A percentile compares a stretch with the other conserved stretches of the same genome.
Conservation (phyloP, 495 filamentous ascomycete genomes). For the Xylaria flabelliformis region DNA sequence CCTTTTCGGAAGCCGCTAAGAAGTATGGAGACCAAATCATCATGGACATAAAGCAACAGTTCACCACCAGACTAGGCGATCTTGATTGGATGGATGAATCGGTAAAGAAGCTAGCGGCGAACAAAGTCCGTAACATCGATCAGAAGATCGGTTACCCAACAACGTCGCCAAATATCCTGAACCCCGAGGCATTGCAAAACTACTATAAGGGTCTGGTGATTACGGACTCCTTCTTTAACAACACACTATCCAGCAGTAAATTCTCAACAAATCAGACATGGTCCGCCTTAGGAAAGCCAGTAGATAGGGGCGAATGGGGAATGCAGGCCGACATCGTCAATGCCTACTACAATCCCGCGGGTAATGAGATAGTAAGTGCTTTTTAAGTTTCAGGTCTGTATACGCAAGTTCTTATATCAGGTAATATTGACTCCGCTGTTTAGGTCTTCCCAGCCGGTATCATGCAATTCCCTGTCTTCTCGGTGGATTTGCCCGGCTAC, state of each 20-base stretch:
- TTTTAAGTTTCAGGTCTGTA: neutral
- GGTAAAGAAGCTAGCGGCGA: constrained; percentile 64
- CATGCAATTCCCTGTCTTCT: constrained; percentile 74
- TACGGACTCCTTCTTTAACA: constrained; percentile 65
- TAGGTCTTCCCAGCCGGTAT: constrained; percentile 73
- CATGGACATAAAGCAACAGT: constrained; percentile 71
- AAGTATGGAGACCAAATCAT: constrained; percentile 72
- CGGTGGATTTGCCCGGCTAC: constrained; percentile 66
- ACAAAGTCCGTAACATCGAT: constrained; percentile 74
- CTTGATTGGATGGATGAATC: constrained; percentile 74
- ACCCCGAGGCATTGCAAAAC: constrained; percentile 60
- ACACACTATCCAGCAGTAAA: constrained; percentile 57
- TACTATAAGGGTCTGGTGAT: constrained; percentile 66
- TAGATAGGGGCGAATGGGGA: constrained; percentile 66
- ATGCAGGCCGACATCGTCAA: constrained; percentile 64
- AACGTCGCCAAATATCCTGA: constrained; percentile 66
- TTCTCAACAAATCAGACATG: constrained; percentile 59
- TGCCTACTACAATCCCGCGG: constrained; percentile 65
- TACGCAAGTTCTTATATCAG: neutral
- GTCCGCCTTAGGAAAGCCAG: constrained; percentile 65
- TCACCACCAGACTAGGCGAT: constrained; percentile 63
- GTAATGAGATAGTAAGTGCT: constrained; percentile 62
- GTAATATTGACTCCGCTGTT: constrained; percentile 8
- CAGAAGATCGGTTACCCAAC: constrained; percentile 80
- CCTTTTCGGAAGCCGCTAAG: constrained; percentile 69